Evolutionary conservation across 2,329 filamentous ascomycete species (phyloP).

Genomic region (Calonectria henricotiae): DNA sequence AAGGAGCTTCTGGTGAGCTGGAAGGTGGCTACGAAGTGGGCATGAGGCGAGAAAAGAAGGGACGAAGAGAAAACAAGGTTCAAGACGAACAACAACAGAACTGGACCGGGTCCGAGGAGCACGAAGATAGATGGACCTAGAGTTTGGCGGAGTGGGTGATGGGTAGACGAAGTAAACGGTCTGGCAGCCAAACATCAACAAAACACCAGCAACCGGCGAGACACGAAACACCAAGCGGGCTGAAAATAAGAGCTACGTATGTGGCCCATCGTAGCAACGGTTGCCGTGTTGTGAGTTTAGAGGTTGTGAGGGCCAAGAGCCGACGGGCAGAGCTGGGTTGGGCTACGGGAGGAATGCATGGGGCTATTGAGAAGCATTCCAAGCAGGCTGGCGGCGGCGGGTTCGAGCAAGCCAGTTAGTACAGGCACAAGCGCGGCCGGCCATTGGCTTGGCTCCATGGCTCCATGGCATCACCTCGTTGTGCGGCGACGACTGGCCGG

Average conservation of each 20-base stretch:
- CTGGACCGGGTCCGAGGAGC: constrained; percentile 44
- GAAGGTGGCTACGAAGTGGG: constrained; percentile 42
- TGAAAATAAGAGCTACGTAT: constrained; percentile 45
- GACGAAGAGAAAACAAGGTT: constrained; percentile 49
- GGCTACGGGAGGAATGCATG: constrained; percentile 52
- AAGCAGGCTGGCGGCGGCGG: constrained; percentile 36
- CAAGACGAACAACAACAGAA: constrained; percentile 46
- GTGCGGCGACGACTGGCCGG: not conserved
- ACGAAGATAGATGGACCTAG: constrained; percentile 44
- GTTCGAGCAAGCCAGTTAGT: constrained; percentile 20
- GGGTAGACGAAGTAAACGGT: constrained; percentile 47
- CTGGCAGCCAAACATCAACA: constrained; percentile 39
- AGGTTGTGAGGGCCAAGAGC: constrained; percentile 6
- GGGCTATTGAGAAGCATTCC: constrained; percentile 54
- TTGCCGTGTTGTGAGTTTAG: constrained; percentile 39
- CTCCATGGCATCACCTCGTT: constrained; percentile 13
- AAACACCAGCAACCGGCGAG: constrained; percentile 48
- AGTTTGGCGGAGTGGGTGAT: constrained; percentile 44
- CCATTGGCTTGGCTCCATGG: constrained; percentile 4
- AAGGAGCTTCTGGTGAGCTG: constrained; percentile 40
- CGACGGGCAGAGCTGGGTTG: constrained; percentile 39
- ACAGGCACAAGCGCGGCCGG: constrained; percentile 15
- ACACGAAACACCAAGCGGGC: constrained; percentile 39
- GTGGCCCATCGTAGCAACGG: constrained; percentile 49
- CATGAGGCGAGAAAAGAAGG: constrained; percentile 44